Evolutionary conservation across 495 filamentous ascomycete genomes (phyloP), one percentile per base, ranked within the genome.

Genomic region (Chaetomidium leptoderma): DNA sequence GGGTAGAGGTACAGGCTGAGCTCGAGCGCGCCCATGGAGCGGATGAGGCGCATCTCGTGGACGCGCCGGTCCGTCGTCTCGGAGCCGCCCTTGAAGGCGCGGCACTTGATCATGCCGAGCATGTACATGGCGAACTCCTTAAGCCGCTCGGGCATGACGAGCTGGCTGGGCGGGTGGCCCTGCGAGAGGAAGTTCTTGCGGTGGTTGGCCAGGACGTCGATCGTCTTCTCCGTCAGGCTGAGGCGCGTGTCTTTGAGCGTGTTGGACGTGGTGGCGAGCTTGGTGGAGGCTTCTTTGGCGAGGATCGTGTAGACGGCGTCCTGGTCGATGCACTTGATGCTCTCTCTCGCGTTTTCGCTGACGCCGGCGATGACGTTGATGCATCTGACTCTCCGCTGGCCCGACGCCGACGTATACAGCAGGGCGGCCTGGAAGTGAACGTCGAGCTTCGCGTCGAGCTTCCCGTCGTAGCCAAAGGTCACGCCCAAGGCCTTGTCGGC

Each of bases 101-200:
- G 84, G 26, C 84, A 92, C 71, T 97, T 99, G 59, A 96, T 71
- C 63, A 99, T 72, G 52, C 87, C 86, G n/a, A 99, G 83, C 73
- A 95, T 91, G 72, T 91, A 97, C 92, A 99, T 96, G 51, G 86
- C 84, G 66, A 97, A 93, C 64, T 99, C 93, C 66, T 97, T 99
- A 23, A 99, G 79, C 45, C 92, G 88, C 71, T 99, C 95, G 0
- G 93, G 93, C 66, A 99, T 83, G 48, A 99, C 89, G 36, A 99
- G 81, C 67, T 99, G 91, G 13, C 92, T 90, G 8, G 93, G 90
- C 9, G 93, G 92, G 65, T 96, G 90, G 3, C 88, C 86, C 47
- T 78, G 75, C 10, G 74, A 85, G 0, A 91, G 86, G 66, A 88
- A 90, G 65, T 92, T 87, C 79, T 95, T 97, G 60, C 93, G 86